Evolutionary conservation across 805 yeast species (phyloP), one percentile per base, ranked within the genome.

Genomic region (Cephaloascus fragrans): DNA sequence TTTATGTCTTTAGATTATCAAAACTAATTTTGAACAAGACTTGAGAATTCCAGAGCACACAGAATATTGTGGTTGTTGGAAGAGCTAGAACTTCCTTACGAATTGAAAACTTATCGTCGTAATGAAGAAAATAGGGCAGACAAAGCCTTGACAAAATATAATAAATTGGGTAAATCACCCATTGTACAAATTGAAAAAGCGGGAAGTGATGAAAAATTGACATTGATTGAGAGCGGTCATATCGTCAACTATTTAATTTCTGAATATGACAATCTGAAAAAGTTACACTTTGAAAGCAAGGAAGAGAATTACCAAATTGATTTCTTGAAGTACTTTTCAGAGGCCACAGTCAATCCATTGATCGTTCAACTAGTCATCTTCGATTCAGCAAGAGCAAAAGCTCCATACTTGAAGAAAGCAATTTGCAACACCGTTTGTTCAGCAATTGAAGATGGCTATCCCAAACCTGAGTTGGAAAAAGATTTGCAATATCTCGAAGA

Each of bases 151-250:
- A 12, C 28, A 6, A 37, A 49, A 18, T 43, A 62, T 5, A 66
- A 61, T 43, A 69, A 67, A 8, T 53, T 59, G 26, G 69, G 69
- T 3, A 57, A 59, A 45, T 56, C 64, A 1, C 57, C 50, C 69
- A 3, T 31, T 14, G 8, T 31, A 16, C 16, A 8, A 8, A 14
- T 31, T 16, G 33, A 31, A 6, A 16, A 16, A 14, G 18, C 8
- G 15, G n/a, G n/a, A n/a, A n/a, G n/a, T n/a, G n/a, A n/a, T n/a
- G n/a, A n/a, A n/a, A n/a, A n/a, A n/a, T n/a, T n/a, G n/a, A 16
- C 37, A 18, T 15, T 40, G 17, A 54, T 50, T 4, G 59, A 54
- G 39, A 45, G 56, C 1, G 59, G 59, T 8, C 47, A 52, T 32
- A 51, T 53, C 6, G 34, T 49, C 20, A 46, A 45, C 32, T 52